Conservation (phyloP, 192 early-diverging fungal genomes). For the Mortierella hygrophila region DNA sequence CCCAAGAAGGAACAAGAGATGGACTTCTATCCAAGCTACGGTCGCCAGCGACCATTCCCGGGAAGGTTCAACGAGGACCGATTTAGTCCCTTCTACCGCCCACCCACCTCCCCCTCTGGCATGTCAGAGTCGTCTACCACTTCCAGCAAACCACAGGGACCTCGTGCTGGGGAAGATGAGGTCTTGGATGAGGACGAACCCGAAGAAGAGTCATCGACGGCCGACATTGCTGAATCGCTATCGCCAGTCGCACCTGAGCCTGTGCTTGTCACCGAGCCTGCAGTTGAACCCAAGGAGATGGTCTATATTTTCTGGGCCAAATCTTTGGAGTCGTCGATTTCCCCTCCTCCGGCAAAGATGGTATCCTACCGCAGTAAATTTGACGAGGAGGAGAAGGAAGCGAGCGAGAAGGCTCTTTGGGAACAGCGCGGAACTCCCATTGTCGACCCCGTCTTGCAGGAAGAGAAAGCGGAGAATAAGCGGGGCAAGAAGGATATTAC, state of each 20-base stretch:
- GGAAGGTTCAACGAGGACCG: not conserved
- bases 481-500: constrained; percentile 56
- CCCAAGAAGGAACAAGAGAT: constrained; percentile 11
- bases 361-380: constrained; percentile 15
- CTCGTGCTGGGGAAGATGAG: constrained; percentile 21
- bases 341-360: not conserved
- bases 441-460: constrained; percentile 29
- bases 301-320: constrained; percentile 38
- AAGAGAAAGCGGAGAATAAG: constrained; percentile 25
- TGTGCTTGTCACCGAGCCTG: constrained; percentile 20
- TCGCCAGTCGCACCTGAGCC: not conserved
- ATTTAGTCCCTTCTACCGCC: not conserved
- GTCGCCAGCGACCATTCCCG: not conserved
- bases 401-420: constrained; percentile 19
- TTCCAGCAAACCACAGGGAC: constrained; percentile 16
- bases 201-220: not conserved
- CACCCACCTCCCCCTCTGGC: constrained; percentile 3
- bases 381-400: constrained; percentile 16
- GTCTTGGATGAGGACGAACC: constrained; percentile 35
- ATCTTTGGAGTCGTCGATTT: constrained; percentile 19
- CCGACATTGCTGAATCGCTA: not conserved
- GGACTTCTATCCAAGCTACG: not conserved
- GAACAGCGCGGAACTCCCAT: constrained; percentile 27
- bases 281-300: constrained; percentile 35
- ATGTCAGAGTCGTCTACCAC: constrained; percentile 18